Percentiles rank a stretch among this genome's conserved stretches.
phyloP scores from a whole-genome alignment of 208 protist species.

The Naegleria lovaniensis region DNA sequence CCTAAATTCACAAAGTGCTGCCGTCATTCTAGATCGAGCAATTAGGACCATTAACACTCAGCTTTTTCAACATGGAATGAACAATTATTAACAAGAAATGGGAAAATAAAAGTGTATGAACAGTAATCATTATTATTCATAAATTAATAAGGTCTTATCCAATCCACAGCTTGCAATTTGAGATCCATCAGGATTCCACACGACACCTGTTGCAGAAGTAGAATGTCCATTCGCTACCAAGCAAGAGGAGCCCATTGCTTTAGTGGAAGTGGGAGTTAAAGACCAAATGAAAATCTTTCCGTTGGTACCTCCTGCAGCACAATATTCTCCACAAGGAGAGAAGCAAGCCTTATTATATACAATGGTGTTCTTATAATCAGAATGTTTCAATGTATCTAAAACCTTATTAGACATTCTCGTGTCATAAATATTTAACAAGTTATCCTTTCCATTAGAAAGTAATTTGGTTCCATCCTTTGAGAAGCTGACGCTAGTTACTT shows the following conservation, averaged over 20 bases:
- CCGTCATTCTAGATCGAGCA: neutral
- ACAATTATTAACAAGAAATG: neutral
- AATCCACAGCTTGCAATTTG: neutral
- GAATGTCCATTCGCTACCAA: neutral
- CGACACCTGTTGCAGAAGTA: neutral
- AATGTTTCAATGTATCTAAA: constrained; percentile 42
- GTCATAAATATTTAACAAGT: constrained; percentile 55
- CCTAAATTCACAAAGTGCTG: neutral
- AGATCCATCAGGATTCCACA: neutral
- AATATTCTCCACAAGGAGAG: constrained; percentile 48
- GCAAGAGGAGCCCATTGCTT: no score
- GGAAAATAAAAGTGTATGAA: no score
- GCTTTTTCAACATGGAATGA: neutral
- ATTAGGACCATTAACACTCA: neutral
- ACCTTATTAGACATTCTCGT: constrained; percentile 40
- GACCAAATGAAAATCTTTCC: neutral
- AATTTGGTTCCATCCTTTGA: constrained; percentile 39
- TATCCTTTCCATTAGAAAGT: constrained; percentile 52
- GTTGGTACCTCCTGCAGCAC: constrained; percentile 26
- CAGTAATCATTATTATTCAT: no score
- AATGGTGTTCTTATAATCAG: constrained; percentile 31
- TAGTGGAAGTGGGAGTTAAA: neutral
- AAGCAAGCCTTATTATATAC: constrained; percentile 36
- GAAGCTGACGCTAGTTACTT: constrained; percentile 48
- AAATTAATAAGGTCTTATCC: neutral